Base-by-base conservation (phyloP, 2,329 filamentous ascomycete genomes). In the Aspergillus candidus region DNA sequence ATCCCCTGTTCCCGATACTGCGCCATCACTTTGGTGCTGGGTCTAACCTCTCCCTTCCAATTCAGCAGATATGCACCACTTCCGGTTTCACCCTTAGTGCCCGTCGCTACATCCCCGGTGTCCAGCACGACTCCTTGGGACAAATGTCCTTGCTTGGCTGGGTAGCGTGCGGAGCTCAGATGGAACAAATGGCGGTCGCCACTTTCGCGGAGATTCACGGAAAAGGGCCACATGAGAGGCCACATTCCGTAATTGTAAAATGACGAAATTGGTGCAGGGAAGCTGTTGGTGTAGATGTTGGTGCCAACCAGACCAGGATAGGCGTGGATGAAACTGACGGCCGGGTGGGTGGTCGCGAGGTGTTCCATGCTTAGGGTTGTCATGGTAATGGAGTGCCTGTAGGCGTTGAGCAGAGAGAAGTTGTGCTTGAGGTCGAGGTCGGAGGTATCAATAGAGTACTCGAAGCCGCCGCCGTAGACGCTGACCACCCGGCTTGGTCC, bases 401-500 rank as follows among this genome's bases (percentile, higher is more conserved):
- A 51, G 15, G 49, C 48, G n/a, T 55, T 59, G 22, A 47, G 14
- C 1, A 61, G 17, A 11, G 47, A 53, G 50, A 55, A 62, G 33
- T 48, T 52, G 13, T 51, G 38, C 30, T 58, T 56, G 5, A 61
- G 52, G 15, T 49, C 42, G 14, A 76, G 66, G 53, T 82, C 74
- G 40, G 71, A 58, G 0, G 67, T 48, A 45, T 69, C 61, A 5
- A 82, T 60, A 3, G 65, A 45, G 15, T 69, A 71, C 60, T 82
- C 79, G 17, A 69, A 67, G 15, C 75, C 74, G 8, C 69, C 73
- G 2, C 71, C 73, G 1, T 77, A 66, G 17, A 82, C 69, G 13
- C 66, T 73, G 35, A 82, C 67, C 11, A 80, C 74, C 11, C 79
- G 74, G 2, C 73, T 70, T 18, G 79, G 68, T 2, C 30, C 31